Evolutionary conservation across 2,329 filamentous ascomycete genomes (phyloP), one percentile per base, ranked within the genome.

Genomic region (Claviceps monticola): DNA sequence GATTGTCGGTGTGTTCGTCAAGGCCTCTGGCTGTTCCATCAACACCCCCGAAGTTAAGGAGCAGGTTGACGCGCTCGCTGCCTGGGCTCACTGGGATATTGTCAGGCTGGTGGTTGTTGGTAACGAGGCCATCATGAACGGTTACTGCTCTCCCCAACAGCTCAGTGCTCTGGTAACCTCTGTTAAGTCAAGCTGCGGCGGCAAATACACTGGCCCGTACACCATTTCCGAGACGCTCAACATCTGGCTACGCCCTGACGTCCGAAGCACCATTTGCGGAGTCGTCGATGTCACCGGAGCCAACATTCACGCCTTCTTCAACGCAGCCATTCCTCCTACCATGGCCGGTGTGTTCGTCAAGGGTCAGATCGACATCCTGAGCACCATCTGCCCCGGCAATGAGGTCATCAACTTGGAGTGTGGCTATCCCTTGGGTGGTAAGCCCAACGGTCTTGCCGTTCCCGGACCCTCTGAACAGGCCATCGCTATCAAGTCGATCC

Each of bases 271-370:
- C 48, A 76, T 96, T 56, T 96, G 91, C 78, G 61, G 63, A 38
- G 78, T 75, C 61, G 75, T 96, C 54, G 89, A 95, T 64, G 74
- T 94, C 55, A 78, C 88, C 39, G 86, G 84, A 68, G 82, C 81
- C 69, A 95, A 96, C 78, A 82, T 94, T 62, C 90, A 97, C 74
- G 83, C 90, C 59, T 96, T 86, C 84, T 97, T 96, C 84, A 94
- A 94, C 75, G 65, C 80, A 46, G 72, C 77, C 53, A 76, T 83
- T 57, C 64, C 70, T 23, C 78, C 89, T 55, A 62, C 69, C 4
- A 63, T 77, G 49, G 89, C 90, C 51, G 91, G 91, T 65, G 66
- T 72, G 50, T 96, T 96, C 67, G 86, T 90, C 60, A 71, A 75
- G 58, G 64, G 74, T 60, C 83, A 95, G 76, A 79, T 95, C 57